phyloP scores from a whole-genome alignment of 192 early-diverging fungal species.

The Jimgerdemannia lactiflua region DNA sequence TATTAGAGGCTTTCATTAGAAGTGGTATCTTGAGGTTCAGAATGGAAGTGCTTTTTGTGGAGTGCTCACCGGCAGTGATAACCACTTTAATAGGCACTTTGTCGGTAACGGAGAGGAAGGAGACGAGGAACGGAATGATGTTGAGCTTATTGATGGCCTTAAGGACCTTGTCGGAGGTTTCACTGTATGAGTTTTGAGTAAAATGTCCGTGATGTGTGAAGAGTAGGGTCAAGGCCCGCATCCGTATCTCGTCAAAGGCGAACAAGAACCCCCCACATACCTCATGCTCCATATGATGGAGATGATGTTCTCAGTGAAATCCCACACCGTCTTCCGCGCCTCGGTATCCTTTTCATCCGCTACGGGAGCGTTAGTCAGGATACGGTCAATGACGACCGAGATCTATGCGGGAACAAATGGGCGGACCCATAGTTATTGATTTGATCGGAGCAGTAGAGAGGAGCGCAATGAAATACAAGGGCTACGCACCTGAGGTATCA shows the following conservation, averaged over 20 bases:
- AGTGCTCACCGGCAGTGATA: conserved; percentile 46
- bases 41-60: background rate
- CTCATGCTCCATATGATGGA: conserved; percentile 52
- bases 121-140: conserved; percentile 62
- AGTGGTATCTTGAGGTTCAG: no score
- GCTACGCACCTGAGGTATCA: conserved; percentile 40
- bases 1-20: conserved; percentile 1
- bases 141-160: conserved; percentile 63
- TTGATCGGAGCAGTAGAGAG: background rate
- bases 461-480: conserved; percentile 5
- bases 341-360: conserved; percentile 31
- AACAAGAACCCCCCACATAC: conserved; percentile 7
- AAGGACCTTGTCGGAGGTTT: conserved; percentile 67
- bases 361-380: conserved; percentile 26
- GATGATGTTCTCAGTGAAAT: conserved; percentile 55
- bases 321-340: conserved; percentile 48
- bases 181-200: conserved; percentile 34
- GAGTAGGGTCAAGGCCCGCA: no score
- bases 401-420: conserved; percentile 7
- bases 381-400: conserved; percentile 25
- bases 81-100: conserved; percentile 46
- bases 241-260: no score
- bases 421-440: background rate
- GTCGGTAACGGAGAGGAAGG: conserved; percentile 56
- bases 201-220: no score